Conservation (phyloP, 352 stramenopile species). For the Plasmopara muralis region DNA sequence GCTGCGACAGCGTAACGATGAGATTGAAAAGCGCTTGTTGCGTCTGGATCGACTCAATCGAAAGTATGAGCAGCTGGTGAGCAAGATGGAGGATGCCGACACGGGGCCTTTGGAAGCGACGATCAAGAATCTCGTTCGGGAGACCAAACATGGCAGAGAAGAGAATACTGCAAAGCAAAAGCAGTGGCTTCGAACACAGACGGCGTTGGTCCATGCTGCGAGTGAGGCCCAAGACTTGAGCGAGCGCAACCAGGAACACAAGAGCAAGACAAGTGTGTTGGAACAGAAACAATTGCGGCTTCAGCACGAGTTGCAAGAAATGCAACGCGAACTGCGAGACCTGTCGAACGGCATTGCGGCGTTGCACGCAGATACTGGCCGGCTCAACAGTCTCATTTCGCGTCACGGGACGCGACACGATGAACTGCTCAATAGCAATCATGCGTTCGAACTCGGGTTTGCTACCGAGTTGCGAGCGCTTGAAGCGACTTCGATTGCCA, state of each 20-base stretch:
- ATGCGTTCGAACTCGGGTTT: constrained; percentile 88
- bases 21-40: constrained; percentile 96
- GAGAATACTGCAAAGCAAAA: constrained; percentile 81
- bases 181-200: constrained; percentile 89
- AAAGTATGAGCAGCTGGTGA: constrained; percentile 91
- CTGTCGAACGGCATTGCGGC: constrained; percentile 52
- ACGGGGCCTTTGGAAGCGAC: constrained; percentile 91
- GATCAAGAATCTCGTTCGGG: constrained; percentile 89
- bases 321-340: constrained; percentile 81
- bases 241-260: constrained; percentile 87
- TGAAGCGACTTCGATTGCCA: constrained; percentile 61
- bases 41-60: constrained; percentile 90
- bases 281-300: constrained; percentile 88
- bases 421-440: constrained; percentile 83
- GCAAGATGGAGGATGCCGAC: constrained; percentile 85
- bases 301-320: constrained; percentile 70
- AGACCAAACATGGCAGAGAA: constrained; percentile 65
- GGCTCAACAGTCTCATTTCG: constrained; percentile 91
- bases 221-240: constrained; percentile 83
- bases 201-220: constrained; percentile 80
- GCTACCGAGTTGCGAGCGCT: constrained; percentile 88
- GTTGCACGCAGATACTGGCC: constrained; percentile 90
- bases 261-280: constrained; percentile 85
- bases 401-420: constrained; percentile 76
- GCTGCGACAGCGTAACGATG: constrained; percentile 91